Evolutionary conservation across 2,329 filamentous ascomycete genomes (phyloP).

Genomic region (Phyllosticta capitalensis): DNA sequence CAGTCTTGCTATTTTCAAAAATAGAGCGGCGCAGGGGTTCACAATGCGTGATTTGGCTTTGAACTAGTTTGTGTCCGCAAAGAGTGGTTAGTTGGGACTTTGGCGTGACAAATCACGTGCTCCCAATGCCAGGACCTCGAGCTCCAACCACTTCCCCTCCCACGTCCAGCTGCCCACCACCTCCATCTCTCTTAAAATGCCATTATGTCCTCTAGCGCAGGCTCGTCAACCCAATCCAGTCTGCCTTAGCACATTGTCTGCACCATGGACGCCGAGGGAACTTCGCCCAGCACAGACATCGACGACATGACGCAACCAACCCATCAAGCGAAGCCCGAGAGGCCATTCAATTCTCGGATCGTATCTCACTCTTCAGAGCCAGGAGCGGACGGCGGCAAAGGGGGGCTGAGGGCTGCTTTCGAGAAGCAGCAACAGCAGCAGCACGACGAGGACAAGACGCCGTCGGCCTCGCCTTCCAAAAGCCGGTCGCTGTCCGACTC

Average conservation of each 20-base stretch:
- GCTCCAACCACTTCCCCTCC: slow-evolving; percentile 10
- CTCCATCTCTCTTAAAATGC: slow-evolving; percentile 9
- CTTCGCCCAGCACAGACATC: slow-evolving; percentile 3
- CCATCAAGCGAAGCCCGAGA: slow-evolving; percentile 4
- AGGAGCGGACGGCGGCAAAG: slow-evolving; percentile 1
- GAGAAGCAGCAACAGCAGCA: neutral
- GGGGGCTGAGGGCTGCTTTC: slow-evolving; percentile 7
- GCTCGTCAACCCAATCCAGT: neutral
- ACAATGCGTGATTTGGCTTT: neutral
- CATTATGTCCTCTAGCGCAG: slow-evolving; percentile 8
- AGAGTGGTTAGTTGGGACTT: neutral
- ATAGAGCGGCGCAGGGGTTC: neutral
- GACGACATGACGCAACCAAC: slow-evolving; percentile 10
- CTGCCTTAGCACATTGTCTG: slow-evolving; percentile 3
- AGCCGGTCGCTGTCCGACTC: slow-evolving; percentile 37
- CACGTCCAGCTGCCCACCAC: slow-evolving; percentile 3
- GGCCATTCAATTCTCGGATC: slow-evolving; percentile 3
- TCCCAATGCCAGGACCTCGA: slow-evolving; percentile 6
- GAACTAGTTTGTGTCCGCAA: neutral
- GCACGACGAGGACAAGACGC: slow-evolving; percentile 17
- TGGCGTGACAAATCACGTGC: slow-evolving; percentile 5
- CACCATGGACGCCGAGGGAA: slow-evolving; percentile 7
- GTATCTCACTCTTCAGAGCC: neutral
- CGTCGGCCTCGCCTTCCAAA: slow-evolving; percentile 31
- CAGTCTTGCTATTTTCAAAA: neutral